Conservation (phyloP, 208 protist species). For the Leishmania tarentolae region DNA sequence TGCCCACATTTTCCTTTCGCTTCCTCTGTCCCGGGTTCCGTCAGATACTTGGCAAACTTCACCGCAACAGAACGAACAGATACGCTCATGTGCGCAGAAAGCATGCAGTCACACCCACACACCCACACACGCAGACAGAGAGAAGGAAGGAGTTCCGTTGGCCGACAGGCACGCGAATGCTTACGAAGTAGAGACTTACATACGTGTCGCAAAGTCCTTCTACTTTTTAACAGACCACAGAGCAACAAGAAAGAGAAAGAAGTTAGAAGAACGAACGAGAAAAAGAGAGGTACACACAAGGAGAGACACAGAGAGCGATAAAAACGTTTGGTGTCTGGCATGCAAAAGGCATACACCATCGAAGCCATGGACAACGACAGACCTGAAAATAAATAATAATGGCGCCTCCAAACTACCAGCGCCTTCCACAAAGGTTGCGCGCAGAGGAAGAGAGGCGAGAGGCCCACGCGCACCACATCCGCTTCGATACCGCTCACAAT, state of each 20-base stretch:
- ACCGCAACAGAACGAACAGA: not conserved
- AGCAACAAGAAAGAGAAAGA: too few relatives aligned
- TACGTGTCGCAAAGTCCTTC: not conserved
- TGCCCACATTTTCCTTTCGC: not conserved
- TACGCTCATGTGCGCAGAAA: not conserved
- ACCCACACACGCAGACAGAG: too few relatives aligned
- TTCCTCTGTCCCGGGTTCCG: not conserved
- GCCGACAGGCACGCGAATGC: not conserved
- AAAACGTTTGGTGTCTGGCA: not conserved
- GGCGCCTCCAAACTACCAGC: too few relatives aligned
- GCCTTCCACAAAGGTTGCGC: not conserved
- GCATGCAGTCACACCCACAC: not conserved
- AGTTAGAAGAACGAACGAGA: not conserved
- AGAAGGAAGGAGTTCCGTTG: not conserved
- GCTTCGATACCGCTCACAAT: not conserved
- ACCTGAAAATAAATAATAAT: too few relatives aligned
- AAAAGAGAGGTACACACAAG: not conserved
- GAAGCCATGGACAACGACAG: not conserved
- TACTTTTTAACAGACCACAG: not conserved
- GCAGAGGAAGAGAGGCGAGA: not conserved
- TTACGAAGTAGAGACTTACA: not conserved
- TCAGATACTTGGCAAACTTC: not conserved
- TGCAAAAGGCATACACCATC: not conserved
- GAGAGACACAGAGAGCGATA: not conserved
- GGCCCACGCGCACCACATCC: not conserved